Evolutionary conservation across 306 rosid genomes (phyloP).

Genomic region (Dryas drummondii): DNA sequence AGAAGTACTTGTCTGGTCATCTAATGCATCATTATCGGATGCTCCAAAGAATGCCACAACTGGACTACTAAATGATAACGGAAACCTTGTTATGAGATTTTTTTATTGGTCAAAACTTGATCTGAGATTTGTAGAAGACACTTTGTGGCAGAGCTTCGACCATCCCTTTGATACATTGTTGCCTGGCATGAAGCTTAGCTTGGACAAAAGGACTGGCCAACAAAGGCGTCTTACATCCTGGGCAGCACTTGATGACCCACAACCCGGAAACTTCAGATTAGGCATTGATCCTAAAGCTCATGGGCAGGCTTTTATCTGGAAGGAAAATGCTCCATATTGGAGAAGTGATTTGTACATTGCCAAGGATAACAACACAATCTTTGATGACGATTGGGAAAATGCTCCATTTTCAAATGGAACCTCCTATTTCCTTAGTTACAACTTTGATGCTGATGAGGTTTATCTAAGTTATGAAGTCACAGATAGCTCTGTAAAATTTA

Average conservation of each 20-base stretch:
- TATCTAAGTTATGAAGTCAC: not conserved
- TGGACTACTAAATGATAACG: not conserved
- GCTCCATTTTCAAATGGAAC: no score
- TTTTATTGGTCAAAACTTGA: no score
- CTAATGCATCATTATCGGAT: not conserved
- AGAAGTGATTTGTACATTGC: not conserved
- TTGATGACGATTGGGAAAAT: no score
- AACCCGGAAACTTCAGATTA: not conserved
- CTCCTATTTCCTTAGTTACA: not conserved
- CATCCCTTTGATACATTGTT: conserved; percentile 35
- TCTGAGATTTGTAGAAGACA: not conserved
- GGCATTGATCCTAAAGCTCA: conserved; percentile 11
- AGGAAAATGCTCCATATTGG: not conserved
- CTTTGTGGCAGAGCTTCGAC: conserved; percentile 54
- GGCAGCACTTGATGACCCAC: not conserved
- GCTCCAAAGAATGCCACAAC: not conserved
- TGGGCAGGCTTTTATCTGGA: not conserved
- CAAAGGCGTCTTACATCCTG: not conserved
- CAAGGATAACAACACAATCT: not conserved
- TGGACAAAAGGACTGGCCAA: not conserved
- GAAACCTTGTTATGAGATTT: conserved; percentile 16
- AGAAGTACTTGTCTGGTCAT: conserved; percentile 10
- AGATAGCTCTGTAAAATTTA: not conserved
- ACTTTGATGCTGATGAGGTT: not conserved
- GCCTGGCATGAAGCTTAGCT: conserved; percentile 23